phyloP scores from a whole-genome alignment of 495 filamentous ascomycete genomes.

The Staphylotrichum tortipilum region DNA sequence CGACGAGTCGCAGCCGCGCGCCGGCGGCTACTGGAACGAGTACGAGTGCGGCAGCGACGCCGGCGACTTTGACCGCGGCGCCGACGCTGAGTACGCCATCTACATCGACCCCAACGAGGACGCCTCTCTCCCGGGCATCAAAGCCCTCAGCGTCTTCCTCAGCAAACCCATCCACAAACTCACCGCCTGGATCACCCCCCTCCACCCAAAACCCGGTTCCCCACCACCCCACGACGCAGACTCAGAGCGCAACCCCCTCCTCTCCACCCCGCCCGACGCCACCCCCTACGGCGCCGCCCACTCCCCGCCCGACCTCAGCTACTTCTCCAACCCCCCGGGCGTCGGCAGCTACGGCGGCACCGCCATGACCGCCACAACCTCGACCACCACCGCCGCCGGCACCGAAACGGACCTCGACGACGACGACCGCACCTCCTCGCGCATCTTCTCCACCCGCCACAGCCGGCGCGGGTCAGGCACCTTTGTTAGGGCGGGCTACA shows the following conservation, averaged over 20 bases:
- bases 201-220: background rate
- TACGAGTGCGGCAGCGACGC: constrained; percentile 55
- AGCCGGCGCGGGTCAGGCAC: constrained; percentile 17
- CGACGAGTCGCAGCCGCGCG: constrained; percentile 10
- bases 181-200: constrained; percentile 32
- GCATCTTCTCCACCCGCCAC: constrained; percentile 14
- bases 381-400: background rate
- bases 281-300: constrained; percentile 10
- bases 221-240: background rate
- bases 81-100: constrained; percentile 42
- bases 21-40: constrained; percentile 53
- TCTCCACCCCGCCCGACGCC: constrained; percentile 5
- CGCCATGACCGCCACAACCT: background rate
- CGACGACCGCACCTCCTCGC: background rate
- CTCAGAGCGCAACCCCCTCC: constrained; percentile 28
- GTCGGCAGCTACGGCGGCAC: too few species aligned
- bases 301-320: constrained; percentile 5
- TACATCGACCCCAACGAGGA: constrained; percentile 48
- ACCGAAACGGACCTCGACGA: constrained; percentile 24
- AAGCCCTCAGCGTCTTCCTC: constrained; percentile 34
- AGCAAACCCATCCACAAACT: constrained; percentile 37
- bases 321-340: constrained; percentile 14
- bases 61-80: constrained; percentile 30
- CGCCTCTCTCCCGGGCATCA: constrained; percentile 38
- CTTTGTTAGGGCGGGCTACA: constrained; percentile 19